phyloP scores from a whole-genome alignment of 257 asterid genomes.

The Hygrophila difformis region DNA sequence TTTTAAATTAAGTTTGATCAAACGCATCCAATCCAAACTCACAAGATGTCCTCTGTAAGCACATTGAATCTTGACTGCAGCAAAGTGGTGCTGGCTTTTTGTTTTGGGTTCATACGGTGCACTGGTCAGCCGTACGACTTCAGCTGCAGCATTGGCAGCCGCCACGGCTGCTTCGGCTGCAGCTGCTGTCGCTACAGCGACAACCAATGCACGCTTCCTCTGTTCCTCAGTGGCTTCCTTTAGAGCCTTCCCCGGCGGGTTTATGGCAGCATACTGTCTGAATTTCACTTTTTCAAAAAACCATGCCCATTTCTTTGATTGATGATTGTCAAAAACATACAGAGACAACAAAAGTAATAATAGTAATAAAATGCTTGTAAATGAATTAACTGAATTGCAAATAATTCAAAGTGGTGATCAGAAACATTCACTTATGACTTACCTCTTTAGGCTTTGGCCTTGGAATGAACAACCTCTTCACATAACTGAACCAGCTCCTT shows the following conservation, averaged over 20 bases:
- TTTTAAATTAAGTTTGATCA: neutral
- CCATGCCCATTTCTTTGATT: conserved; percentile 54
- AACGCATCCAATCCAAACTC: conserved; percentile 17
- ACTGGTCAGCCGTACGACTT: conserved; percentile 66
- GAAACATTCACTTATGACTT: too few species aligned
- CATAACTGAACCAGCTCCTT: conserved; percentile 60
- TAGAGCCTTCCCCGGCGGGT: conserved; percentile 44
- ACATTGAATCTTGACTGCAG: conserved; percentile 61
- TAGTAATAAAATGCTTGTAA: too few species aligned
- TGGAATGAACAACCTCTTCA: conserved; percentile 54
- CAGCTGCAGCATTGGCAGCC: conserved; percentile 75
- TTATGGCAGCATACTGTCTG: conserved; percentile 43
- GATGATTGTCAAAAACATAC: conserved; percentile 30
- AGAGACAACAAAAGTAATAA: neutral
- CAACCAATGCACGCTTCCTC: conserved; percentile 71
- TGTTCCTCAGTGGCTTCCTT: conserved; percentile 75
- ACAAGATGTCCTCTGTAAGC: conserved; percentile 69
- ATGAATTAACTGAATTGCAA: too few species aligned
- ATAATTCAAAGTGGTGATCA: too few species aligned
- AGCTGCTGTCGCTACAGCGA: conserved; percentile 84
- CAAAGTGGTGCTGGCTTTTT: conserved; percentile 20
- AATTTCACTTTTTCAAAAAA: conserved; percentile 36
- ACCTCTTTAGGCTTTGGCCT: conserved; percentile 59
- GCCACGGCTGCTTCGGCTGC: conserved; percentile 85
- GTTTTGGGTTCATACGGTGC: conserved; percentile 22